These are phyloP conservation scores for Starmerella bombicola DNA, from an alignment of 805 yeast genomes.

Conservation along the genomic window DNA sequence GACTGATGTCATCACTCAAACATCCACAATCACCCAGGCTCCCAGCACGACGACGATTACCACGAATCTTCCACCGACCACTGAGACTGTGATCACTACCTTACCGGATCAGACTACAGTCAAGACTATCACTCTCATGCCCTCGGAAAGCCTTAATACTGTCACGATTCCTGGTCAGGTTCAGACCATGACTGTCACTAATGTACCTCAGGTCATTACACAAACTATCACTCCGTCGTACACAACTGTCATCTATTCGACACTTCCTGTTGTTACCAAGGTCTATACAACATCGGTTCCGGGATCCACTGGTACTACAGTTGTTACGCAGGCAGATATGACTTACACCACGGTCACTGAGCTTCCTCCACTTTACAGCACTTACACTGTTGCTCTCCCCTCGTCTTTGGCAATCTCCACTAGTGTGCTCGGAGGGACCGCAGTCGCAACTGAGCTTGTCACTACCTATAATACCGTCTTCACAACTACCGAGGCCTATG, in stretches of 20 bases:
- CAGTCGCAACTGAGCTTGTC: constrained; percentile 1
- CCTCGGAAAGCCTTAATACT: constrained; percentile 1
- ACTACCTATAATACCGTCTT: constrained; percentile 8
- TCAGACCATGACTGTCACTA: constrained; percentile 12
- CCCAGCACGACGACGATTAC: constrained; percentile 2
- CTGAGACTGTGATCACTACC: constrained; percentile 5
- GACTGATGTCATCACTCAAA: constrained; percentile 6
- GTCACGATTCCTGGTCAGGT: constrained; percentile 7
- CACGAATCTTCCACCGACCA: constrained; percentile 6
- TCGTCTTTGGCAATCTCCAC: constrained; percentile 1
- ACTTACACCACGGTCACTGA: constrained; percentile 4
- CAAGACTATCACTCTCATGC: constrained; percentile 4
- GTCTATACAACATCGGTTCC: constrained; percentile 9
- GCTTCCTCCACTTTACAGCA: constrained; percentile 3
- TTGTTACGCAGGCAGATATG: neutral
- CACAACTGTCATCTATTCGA: constrained; percentile 1
- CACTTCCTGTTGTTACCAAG: constrained; percentile 8
- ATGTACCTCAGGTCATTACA: constrained; percentile 13
- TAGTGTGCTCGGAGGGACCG: constrained; percentile 4
- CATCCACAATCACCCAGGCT: neutral
- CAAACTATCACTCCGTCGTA: constrained; percentile 1
- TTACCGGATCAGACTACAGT: constrained; percentile 6
- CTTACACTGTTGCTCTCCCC: constrained; percentile 5
- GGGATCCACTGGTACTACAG: neutral
- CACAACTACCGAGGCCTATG: constrained; percentile 5